Evolutionary conservation across 306 rosid genomes (phyloP).

Genomic region (Neltuma alba): DNA sequence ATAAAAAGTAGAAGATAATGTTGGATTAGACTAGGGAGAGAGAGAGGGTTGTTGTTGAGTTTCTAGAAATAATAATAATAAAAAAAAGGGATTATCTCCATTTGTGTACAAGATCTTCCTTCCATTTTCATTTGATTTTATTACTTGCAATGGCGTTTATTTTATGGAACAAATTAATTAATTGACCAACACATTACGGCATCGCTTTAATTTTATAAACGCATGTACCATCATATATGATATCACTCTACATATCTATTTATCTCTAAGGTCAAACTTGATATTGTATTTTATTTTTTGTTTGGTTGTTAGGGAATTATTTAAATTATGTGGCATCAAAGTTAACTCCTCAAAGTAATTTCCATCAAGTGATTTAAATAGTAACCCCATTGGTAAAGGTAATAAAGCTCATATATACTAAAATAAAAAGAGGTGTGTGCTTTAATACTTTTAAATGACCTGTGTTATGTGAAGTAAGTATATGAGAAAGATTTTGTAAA

Average conservation of each 20-base stretch:
- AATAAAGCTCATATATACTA: neutral
- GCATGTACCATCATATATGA: neutral
- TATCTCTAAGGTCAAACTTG: neutral
- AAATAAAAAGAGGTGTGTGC: too few species aligned
- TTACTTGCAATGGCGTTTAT: neutral
- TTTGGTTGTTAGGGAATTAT: neutral
- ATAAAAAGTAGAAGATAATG: conserved; percentile 62
- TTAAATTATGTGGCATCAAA: neutral
- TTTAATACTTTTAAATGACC: too few species aligned
- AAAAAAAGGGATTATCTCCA: neutral
- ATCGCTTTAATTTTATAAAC: neutral
- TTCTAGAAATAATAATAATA: neutral
- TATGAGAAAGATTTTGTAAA: too few species aligned
- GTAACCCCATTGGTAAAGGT: neutral
- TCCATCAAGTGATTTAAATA: neutral
- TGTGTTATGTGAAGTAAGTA: too few species aligned
- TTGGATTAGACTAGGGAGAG: conserved; percentile 53
- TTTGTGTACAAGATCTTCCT: neutral
- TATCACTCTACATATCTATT: neutral
- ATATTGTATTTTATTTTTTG: conserved; percentile 1
- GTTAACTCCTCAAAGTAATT: neutral
- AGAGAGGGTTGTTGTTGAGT: conserved; percentile 17
- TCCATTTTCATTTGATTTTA: neutral
- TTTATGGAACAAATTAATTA: neutral
- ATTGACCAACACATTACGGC: neutral